Percentiles rank a stretch among this genome's conserved stretches.
phyloP scores from a whole-genome alignment of 495 filamentous ascomycete species.

The Cairneyella variabilis region DNA sequence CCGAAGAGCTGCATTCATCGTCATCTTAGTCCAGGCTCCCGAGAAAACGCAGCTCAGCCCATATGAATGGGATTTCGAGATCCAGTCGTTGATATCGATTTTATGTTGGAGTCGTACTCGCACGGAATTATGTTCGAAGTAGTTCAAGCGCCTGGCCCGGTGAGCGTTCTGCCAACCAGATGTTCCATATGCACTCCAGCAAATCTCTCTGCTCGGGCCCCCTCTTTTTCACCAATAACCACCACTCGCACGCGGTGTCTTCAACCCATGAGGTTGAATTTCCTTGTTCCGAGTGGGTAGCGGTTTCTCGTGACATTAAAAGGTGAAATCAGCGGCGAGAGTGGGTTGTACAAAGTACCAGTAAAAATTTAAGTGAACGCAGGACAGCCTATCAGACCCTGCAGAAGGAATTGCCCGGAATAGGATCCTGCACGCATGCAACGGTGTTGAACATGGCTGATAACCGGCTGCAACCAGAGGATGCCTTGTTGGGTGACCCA shows the following conservation, averaged over 20 bases:
- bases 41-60: too few relatives aligned
- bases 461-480: slow-evolving; percentile 13
- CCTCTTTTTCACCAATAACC: not conserved
- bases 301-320: slow-evolving; percentile 9
- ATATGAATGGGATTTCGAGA: too few relatives aligned
- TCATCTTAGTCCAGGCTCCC: too few relatives aligned
- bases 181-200: slow-evolving; percentile 9
- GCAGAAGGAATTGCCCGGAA: slow-evolving; percentile 12
- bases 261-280: too few relatives aligned
- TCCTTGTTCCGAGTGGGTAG: slow-evolving; percentile 6
- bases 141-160: too few relatives aligned
- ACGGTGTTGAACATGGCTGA: slow-evolving; percentile 19
- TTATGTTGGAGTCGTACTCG: too few relatives aligned
- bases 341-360: slow-evolving; percentile 5
- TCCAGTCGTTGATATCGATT: too few relatives aligned
- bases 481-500: slow-evolving; percentile 7
- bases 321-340: slow-evolving; percentile 12
- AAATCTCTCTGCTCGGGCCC: slow-evolving; percentile 1
- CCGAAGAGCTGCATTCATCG: too few relatives aligned
- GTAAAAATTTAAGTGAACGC: not conserved
- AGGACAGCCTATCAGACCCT: not conserved
- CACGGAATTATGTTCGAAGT: too few relatives aligned
- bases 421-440: slow-evolving; percentile 16
- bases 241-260: too few relatives aligned
- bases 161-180: too few relatives aligned